phyloP scores from a whole-genome alignment of 495 filamentous ascomycete species.

The Trichoderma gamsii region DNA sequence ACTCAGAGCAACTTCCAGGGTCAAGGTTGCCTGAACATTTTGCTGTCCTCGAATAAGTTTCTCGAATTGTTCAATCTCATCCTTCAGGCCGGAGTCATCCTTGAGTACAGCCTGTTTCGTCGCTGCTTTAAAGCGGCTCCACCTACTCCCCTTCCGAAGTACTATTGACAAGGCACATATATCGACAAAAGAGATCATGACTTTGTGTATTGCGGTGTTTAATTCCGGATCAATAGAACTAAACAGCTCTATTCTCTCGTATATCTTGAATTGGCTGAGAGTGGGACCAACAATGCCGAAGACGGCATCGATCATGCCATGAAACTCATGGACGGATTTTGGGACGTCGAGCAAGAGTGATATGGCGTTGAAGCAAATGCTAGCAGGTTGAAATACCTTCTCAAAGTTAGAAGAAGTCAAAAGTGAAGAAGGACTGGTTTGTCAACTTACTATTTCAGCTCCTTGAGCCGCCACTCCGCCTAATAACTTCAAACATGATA shows the following conservation, averaged over 20 bases:
- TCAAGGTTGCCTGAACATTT: constrained; percentile 3
- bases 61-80: constrained; percentile 3
- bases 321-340: constrained; percentile 23
- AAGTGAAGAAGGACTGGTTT: neutral
- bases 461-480: constrained; percentile 24
- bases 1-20: neutral
- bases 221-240: constrained; percentile 21
- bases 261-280: constrained; percentile 25
- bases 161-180: constrained; percentile 25
- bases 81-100: neutral
- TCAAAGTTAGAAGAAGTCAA: neutral
- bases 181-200: constrained; percentile 27
- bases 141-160: constrained; percentile 20
- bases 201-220: constrained; percentile 21
- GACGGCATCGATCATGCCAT: constrained; percentile 23
- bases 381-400: constrained; percentile 20
- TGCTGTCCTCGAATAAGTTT: neutral
- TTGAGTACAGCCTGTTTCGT: constrained; percentile 15
- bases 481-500: constrained; percentile 24
- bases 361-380: constrained; percentile 26
- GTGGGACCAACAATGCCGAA: constrained; percentile 24
- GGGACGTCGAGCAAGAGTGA: constrained; percentile 26
- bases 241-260: constrained; percentile 25
- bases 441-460: constrained; percentile 21
- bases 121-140: constrained; percentile 22